phyloP scores from a whole-genome alignment of 2,329 filamentous ascomycete species.

The Colletotrichum graminicola region DNA sequence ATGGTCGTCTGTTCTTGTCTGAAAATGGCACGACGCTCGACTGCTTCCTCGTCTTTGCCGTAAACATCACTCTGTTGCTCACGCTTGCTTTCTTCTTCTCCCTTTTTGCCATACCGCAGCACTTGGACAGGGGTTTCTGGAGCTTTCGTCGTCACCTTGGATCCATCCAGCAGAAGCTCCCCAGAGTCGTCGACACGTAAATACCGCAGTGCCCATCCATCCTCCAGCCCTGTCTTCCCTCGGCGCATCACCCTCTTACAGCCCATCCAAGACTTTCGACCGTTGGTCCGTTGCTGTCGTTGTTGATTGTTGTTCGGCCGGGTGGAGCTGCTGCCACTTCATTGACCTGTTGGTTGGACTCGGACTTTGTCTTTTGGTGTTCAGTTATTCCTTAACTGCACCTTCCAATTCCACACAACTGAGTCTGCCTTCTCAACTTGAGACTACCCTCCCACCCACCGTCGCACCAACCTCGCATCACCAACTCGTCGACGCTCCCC shows the following conservation, averaged over 20 bases:
- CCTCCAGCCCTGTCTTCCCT: not conserved
- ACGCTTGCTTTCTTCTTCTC: not conserved
- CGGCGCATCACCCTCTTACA: not conserved
- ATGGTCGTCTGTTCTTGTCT: conserved; percentile 36
- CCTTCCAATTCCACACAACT: not conserved
- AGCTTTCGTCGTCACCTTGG: conserved; percentile 20
- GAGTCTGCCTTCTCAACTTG: not conserved
- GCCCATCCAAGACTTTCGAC: not conserved
- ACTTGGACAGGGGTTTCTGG: conserved; percentile 28
- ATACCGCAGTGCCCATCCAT: conserved; percentile 14
- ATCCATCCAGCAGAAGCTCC: conserved; percentile 6
- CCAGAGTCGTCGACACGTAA: conserved; percentile 14
- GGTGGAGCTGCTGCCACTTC: not conserved
- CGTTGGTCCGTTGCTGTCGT: not conserved
- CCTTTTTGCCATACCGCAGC: conserved; percentile 20
- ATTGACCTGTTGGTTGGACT: not conserved
- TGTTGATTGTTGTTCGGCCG: not conserved
- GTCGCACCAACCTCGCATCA: not conserved
- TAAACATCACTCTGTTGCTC: conserved; percentile 2
- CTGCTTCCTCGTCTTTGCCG: conserved; percentile 8
- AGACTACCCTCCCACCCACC: not conserved
- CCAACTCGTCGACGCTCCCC: not conserved
- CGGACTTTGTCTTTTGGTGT: not conserved
- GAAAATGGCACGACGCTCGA: conserved; percentile 34
- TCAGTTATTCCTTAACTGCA: not conserved